Percentiles rank a stretch among this genome's conserved stretches.
Evolutionary conservation across 495 filamentous ascomycete genomes (phyloP).

Genomic region (Podospora pseudocomata): DNA sequence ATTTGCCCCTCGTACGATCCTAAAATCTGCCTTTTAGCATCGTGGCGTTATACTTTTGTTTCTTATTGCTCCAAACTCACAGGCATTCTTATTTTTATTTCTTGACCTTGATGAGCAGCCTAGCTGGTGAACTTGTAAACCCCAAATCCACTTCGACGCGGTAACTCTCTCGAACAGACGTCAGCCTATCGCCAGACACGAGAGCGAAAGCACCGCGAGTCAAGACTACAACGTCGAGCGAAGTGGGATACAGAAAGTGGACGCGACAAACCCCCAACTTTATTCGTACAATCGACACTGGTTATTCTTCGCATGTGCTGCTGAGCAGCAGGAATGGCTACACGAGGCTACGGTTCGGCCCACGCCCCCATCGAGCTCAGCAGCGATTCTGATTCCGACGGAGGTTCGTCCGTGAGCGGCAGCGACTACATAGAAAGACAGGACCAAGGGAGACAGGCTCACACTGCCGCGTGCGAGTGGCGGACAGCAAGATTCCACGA

Average conservation of each 20-base stretch:
- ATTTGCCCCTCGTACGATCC: background rate
- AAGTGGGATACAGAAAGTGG: background rate
- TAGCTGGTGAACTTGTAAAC: background rate
- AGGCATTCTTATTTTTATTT: background rate
- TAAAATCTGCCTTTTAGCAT: background rate
- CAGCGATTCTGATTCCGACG: slow-evolving; percentile 17
- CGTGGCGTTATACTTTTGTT: background rate
- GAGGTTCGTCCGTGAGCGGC: background rate
- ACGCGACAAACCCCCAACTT: background rate
- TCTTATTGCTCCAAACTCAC: background rate
- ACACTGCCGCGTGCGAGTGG: slow-evolving; percentile 28
- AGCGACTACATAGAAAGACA: background rate
- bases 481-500: slow-evolving; percentile 34
- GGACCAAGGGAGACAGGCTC: background rate
- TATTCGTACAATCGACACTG: background rate
- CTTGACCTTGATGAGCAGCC: background rate
- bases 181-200: background rate
- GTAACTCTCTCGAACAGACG: background rate
- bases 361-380: slow-evolving; percentile 15
- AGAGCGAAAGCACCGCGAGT: background rate
- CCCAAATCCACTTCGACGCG: background rate
- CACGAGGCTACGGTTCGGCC: slow-evolving; percentile 13
- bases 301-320: background rate
- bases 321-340: slow-evolving; percentile 22
- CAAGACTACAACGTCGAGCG: background rate